Conservation (phyloP, 306 rosid species). For the Lotus japonicus region DNA sequence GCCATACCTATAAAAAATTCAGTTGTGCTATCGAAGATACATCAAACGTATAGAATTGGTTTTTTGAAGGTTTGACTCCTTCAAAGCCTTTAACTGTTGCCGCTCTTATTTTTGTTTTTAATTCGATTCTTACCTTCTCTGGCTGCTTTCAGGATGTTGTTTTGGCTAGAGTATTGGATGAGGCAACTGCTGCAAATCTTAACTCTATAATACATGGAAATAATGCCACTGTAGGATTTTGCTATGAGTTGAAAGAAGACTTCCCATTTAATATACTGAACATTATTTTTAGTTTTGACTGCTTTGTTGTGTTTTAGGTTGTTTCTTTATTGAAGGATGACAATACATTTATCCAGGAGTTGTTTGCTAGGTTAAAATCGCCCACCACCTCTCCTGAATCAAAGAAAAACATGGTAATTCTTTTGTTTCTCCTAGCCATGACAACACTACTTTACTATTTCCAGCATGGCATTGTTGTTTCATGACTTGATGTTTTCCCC, state of each 20-base stretch:
- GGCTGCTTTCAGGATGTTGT: constrained; percentile 67
- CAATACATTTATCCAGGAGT: constrained; percentile 75
- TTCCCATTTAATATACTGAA: constrained; percentile 4
- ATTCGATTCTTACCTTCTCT: constrained; percentile 26
- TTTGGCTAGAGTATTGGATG: constrained; percentile 86
- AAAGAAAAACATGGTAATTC: constrained; percentile 70
- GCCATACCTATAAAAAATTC: constrained; percentile 83
- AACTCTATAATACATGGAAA: constrained; percentile 78
- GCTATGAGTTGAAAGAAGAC: neutral
- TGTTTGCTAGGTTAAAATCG: constrained; percentile 66
- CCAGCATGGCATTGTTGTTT: constrained; percentile 5
- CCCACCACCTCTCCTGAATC: constrained; percentile 62
- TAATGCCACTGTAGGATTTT: constrained; percentile 63
- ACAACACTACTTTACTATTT: neutral
- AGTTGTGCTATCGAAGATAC: constrained; percentile 74
- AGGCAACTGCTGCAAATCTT: constrained; percentile 67
- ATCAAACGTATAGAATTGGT: constrained; percentile 90
- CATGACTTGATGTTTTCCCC: neutral
- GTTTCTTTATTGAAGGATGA: constrained; percentile 87
- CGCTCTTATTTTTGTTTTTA: neutral
- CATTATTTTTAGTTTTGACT: constrained; percentile 16
- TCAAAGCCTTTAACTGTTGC: neutral
- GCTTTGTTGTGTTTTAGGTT: constrained; percentile 46
- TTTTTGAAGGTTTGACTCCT: constrained; percentile 65
- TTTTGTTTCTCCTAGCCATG: constrained; percentile 4